Conservation (phyloP, 1,284 basidiomycete species). For the Rhizoctonia solani region DNA sequence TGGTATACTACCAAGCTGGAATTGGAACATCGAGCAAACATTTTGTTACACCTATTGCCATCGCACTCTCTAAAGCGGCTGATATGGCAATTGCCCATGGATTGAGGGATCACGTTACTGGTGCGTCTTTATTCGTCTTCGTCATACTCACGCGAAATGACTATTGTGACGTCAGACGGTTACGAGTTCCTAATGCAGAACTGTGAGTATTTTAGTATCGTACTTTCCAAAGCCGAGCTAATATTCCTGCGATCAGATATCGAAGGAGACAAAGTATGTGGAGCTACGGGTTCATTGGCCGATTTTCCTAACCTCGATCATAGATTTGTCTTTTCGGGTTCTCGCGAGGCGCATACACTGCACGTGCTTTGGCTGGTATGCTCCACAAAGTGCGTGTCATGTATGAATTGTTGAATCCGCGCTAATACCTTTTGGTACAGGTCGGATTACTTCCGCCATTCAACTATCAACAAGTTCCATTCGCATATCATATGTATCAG, state of each 20-base stretch:
- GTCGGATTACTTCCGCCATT: constrained; percentile 43
- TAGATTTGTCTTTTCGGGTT: constrained; percentile 62
- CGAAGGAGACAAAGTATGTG: constrained; percentile 38
- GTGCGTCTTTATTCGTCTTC: not conserved
- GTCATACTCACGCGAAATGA: constrained; percentile 40
- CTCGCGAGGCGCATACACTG: constrained; percentile 75
- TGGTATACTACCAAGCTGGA: constrained; percentile 69
- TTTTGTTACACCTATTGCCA: constrained; percentile 26
- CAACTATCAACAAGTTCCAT: constrained; percentile 43
- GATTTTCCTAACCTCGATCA: not conserved
- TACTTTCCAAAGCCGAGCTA: no score
- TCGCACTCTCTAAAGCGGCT: constrained; percentile 29
- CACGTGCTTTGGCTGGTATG: constrained; percentile 70
- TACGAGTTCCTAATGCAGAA: constrained; percentile 72
- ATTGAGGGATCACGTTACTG: constrained; percentile 53
- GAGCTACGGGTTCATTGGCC: no score
- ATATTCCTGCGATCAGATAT: no score
- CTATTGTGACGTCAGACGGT: constrained; percentile 53
- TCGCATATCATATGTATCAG: constrained; percentile 41
- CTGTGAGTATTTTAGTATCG: constrained; percentile 43
- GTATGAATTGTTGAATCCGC: not conserved
- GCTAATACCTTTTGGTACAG: constrained; percentile 22
- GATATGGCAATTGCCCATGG: constrained; percentile 53
- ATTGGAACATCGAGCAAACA: constrained; percentile 6
- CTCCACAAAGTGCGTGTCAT: constrained; percentile 51